phyloP scores from a whole-genome alignment of 2,329 filamentous ascomycete genomes.

The Aspergillus quadricinctus region DNA sequence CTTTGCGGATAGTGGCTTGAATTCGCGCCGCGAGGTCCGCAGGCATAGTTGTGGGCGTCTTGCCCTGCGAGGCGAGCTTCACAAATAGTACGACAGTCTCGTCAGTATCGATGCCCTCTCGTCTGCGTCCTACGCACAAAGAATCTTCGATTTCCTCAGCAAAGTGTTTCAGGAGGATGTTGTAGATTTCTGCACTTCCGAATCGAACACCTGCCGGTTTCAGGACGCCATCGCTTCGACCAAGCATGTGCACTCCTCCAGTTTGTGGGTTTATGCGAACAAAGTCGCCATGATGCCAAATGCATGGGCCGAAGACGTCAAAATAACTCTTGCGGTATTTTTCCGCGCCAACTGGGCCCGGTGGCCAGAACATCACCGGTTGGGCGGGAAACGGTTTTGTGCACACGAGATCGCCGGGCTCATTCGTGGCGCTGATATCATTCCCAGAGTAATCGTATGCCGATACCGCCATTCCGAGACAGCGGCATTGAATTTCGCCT shows the following conservation, averaged over 20 bases:
- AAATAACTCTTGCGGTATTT: constrained; percentile 87
- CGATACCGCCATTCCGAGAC: constrained; percentile 72
- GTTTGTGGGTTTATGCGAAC: constrained; percentile 66
- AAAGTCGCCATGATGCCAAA: constrained; percentile 96
- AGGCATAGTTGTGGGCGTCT: constrained; percentile 43
- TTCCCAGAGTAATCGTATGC: constrained; percentile 54
- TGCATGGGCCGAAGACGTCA: constrained; percentile 63
- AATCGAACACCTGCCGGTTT: constrained; percentile 92
- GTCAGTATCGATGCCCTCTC: constrained; percentile 65
- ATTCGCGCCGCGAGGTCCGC: constrained; percentile 60
- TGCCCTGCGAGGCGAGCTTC: constrained; percentile 55
- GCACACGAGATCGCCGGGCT: constrained; percentile 86
- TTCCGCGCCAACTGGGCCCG: constrained; percentile 61
- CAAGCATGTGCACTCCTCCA: constrained; percentile 82
- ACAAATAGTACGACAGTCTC: constrained; percentile 88
- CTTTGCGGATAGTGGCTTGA: constrained; percentile 64
- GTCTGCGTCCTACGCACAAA: constrained; percentile 75
- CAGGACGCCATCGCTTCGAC: constrained; percentile 84
- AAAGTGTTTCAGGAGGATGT: constrained; percentile 82
- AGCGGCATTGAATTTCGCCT: constrained; percentile 73
- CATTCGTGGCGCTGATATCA: constrained; percentile 57
- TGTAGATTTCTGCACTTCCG: constrained; percentile 93
- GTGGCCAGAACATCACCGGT: constrained; percentile 77
- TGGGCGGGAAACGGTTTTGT: constrained; percentile 82
- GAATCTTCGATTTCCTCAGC: constrained; percentile 74